phyloP scores from a whole-genome alignment of 495 filamentous ascomycete genomes.

The Extremus antarcticus region DNA sequence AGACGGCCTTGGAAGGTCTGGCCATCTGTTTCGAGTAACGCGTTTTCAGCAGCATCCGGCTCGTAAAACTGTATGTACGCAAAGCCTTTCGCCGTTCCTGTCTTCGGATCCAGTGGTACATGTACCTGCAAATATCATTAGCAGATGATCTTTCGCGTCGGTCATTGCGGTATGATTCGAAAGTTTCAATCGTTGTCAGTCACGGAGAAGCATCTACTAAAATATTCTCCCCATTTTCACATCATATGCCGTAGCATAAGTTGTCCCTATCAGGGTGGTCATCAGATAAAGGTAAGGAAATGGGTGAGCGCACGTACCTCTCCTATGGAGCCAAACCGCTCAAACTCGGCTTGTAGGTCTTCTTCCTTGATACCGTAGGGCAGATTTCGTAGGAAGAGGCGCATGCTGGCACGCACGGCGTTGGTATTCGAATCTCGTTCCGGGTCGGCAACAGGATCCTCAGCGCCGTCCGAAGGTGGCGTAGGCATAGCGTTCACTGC shows the following conservation, averaged over 20 bases:
- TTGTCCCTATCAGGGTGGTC: conserved; percentile 99
- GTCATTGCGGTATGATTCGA: not conserved
- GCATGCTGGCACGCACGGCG: conserved; percentile 45
- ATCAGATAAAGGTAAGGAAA: conserved; percentile 47
- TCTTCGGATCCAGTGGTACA: conserved; percentile 56
- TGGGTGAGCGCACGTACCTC: conserved; percentile 56
- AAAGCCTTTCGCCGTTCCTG: conserved; percentile 69
- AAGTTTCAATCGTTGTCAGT: conserved; percentile 41
- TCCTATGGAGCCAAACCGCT: conserved; percentile 58
- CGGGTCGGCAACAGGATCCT: conserved; percentile 18
- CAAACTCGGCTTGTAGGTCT: conserved; percentile 62
- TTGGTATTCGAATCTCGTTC: conserved; percentile 29
- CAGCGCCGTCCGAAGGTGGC: conserved; percentile 18
- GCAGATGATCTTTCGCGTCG: no score
- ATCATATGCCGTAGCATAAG: conserved; percentile 70
- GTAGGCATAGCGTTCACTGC: conserved; percentile 1
- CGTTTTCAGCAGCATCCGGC: conserved; percentile 59
- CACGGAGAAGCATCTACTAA: conserved; percentile 66
- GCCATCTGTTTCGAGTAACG: conserved; percentile 64
- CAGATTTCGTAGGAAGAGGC: conserved; percentile 83
- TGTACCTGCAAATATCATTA: conserved; percentile 53
- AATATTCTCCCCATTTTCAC: conserved; percentile 52
- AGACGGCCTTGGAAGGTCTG: conserved; percentile 84
- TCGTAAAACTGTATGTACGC: conserved; percentile 70
- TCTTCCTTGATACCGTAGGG: conserved; percentile 69